Evolutionary conservation across 2,329 filamentous ascomycete genomes (phyloP).

Genomic region (Ophiosphaerella narmari): DNA sequence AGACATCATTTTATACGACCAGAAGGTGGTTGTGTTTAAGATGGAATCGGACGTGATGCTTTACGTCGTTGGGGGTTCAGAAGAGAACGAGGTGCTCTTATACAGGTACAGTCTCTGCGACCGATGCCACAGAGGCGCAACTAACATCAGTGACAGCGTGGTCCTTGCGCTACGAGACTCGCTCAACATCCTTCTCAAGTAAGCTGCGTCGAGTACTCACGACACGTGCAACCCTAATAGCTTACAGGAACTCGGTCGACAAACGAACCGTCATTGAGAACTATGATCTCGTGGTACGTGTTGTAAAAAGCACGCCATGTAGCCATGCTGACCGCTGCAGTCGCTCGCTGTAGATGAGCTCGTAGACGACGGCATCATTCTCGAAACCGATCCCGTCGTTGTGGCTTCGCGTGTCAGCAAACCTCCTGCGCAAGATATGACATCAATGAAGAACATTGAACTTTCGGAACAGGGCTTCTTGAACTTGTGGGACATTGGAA

Average conservation of each 20-base stretch:
- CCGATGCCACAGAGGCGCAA: neutral
- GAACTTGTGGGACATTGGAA: constrained; percentile 92
- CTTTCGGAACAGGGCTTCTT: constrained; percentile 94
- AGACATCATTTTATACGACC: constrained; percentile 97
- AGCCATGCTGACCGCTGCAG: constrained; percentile 74
- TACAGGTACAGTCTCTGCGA: constrained; percentile 61
- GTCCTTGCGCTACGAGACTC: constrained; percentile 89
- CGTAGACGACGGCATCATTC: constrained; percentile 75
- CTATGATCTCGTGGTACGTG: constrained; percentile 79
- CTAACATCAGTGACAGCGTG: constrained; percentile 60
- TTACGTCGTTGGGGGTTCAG: constrained; percentile 84
- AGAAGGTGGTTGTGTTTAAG: constrained; percentile 96
- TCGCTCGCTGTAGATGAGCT: constrained; percentile 88
- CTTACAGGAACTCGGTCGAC: constrained; percentile 82
- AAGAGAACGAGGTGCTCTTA: constrained; percentile 96
- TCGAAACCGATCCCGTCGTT: constrained; percentile 95
- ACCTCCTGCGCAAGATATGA: constrained; percentile 85
- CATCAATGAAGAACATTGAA: constrained; percentile 89
- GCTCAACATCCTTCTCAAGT: constrained; percentile 92
- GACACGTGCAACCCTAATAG: neutral
- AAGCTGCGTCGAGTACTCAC: constrained; percentile 39
- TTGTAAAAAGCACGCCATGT: neutral
- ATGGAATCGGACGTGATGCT: constrained; percentile 96
- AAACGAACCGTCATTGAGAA: constrained; percentile 98
- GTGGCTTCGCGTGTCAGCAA: constrained; percentile 91